Base-by-base conservation (phyloP, 78 protist species). In the Guillardia theta region DNA sequence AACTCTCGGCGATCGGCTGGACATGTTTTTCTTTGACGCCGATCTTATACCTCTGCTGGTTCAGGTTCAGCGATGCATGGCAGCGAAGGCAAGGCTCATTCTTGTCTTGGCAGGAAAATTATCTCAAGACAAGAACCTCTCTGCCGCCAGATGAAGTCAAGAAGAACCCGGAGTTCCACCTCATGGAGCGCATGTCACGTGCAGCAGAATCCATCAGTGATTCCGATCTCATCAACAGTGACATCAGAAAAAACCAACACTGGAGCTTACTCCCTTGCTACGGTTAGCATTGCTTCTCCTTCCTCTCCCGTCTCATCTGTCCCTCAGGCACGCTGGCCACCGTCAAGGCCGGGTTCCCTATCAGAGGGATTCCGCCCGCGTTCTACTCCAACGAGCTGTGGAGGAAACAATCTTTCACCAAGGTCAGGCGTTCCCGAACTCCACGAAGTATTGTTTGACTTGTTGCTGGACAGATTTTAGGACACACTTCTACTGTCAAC, bases 401-500 rank as follows among this genome's bases (percentile, higher is more conserved):
- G 83, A 12, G 83, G 36, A 33, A 24, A 70, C 9, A 15, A 22
- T 36, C 36, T 43, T 24, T 33, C 83, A 24, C 83, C 83, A 70
- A 24, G 1, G 83, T 70, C 62, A n/a, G n/a, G 70, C 70, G 70
- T 58, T 58, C 4, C 4, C 70, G 27, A 27, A 30, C 39, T 8
- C 6, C 27, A 58, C 39, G 6, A 78, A 5, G 3, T 12, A 36
- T 2, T 41, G 88, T 19, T 9, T 22, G 10, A 64, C 94, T 19
- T 5, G 53, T 19, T 62, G 6, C 6, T 24, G 6, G 6, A 43
- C 33, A 70, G 83, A 47, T 37, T 45, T 70, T 96, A 43, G 96
- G 97, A 21, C 93, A 95, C 45, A 27, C 12, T 46, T 93, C 95
- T 36, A 96, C 96, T 33, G 30, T n/a, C 36, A 88, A 15, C 77